Percentiles rank a stretch among this genome's conserved stretches.
phyloP scores from a whole-genome alignment of 2,329 filamentous ascomycete species.

The Thielaviopsis populi region DNA sequence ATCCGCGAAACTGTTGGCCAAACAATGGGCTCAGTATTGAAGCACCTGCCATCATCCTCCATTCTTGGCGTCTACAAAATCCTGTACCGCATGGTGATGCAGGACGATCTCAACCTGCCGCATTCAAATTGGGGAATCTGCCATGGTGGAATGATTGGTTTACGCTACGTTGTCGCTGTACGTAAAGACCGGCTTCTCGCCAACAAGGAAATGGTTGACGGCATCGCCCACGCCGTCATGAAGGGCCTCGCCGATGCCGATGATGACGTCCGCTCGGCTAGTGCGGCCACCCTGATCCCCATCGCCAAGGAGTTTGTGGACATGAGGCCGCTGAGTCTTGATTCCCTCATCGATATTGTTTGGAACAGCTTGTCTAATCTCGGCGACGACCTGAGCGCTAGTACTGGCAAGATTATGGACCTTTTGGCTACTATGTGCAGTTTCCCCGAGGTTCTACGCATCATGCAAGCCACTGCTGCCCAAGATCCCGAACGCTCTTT shows the following conservation, averaged over 20 bases:
- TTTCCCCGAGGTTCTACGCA: conserved; percentile 79
- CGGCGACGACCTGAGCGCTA: conserved; percentile 93
- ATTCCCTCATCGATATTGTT: conserved; percentile 78
- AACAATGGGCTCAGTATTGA: conserved; percentile 75
- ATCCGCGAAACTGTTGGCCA: conserved; percentile 93
- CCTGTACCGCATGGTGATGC: conserved; percentile 81
- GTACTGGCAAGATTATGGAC: conserved; percentile 97
- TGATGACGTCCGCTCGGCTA: conserved; percentile 92
- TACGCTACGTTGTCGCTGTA: conserved; percentile 89
- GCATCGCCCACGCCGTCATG: conserved; percentile 83
- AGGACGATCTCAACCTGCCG: conserved; percentile 60
- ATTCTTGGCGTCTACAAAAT: conserved; percentile 76
- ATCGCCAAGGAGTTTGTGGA: conserved; percentile 91
- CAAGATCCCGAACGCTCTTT: conserved; percentile 80
- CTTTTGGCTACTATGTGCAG: conserved; percentile 87
- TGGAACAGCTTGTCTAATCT: conserved; percentile 95
- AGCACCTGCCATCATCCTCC: conserved; percentile 62
- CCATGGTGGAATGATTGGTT: conserved; percentile 93
- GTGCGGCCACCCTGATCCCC: conserved; percentile 90
- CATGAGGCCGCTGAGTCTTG: conserved; percentile 62
- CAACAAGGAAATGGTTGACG: conserved; percentile 76
- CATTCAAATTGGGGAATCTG: conserved; percentile 82
- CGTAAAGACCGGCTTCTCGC: conserved; percentile 80
- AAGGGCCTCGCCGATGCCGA: conserved; percentile 81
- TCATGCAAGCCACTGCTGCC: conserved; percentile 82